phyloP scores from a whole-genome alignment of 352 stramenopile genomes.

The Phytophthora citrophthora region DNA sequence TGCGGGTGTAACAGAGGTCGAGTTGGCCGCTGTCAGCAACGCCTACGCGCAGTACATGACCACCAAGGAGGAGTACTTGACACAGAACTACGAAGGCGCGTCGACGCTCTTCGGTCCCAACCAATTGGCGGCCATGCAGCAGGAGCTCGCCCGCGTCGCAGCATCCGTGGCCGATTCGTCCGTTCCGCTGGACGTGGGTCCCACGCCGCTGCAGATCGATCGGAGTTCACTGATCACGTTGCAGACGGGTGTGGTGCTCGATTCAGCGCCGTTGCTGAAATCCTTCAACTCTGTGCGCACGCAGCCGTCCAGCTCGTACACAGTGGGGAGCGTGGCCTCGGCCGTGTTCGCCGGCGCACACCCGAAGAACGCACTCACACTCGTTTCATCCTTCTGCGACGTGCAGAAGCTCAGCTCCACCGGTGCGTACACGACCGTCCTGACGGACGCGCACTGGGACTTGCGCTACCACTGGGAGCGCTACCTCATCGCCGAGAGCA shows the following conservation, averaged over 20 bases:
- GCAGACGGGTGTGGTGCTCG: constrained; percentile 44
- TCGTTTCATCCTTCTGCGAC: background rate
- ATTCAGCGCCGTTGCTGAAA: constrained; percentile 28
- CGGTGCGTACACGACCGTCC: constrained; percentile 28
- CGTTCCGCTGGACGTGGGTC: constrained; percentile 37
- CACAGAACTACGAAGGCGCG: constrained; percentile 71
- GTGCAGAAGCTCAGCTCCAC: constrained; percentile 37
- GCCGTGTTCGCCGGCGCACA: constrained; percentile 32
- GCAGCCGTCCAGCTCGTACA: constrained; percentile 36
- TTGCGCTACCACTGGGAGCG: constrained; percentile 47
- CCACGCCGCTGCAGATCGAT: constrained; percentile 46
- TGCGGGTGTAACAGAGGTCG: background rate
- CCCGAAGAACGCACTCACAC: constrained; percentile 47
- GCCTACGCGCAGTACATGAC: background rate
- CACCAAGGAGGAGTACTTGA: constrained; percentile 57
- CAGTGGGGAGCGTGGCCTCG: constrained; percentile 36
- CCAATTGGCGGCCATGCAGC: constrained; percentile 56
- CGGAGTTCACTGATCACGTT: constrained; percentile 37
- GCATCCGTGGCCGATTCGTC: constrained; percentile 33
- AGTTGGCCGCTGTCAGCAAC: background rate
- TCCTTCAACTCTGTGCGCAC: constrained; percentile 40
- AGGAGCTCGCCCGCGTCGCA: constrained; percentile 30
- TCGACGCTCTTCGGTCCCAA: constrained; percentile 76
- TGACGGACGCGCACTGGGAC: constrained; percentile 62
- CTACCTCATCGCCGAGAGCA: constrained; percentile 36